phyloP scores from a whole-genome alignment of 2,329 filamentous ascomycete genomes.

The Hansfordia pulvinata region DNA sequence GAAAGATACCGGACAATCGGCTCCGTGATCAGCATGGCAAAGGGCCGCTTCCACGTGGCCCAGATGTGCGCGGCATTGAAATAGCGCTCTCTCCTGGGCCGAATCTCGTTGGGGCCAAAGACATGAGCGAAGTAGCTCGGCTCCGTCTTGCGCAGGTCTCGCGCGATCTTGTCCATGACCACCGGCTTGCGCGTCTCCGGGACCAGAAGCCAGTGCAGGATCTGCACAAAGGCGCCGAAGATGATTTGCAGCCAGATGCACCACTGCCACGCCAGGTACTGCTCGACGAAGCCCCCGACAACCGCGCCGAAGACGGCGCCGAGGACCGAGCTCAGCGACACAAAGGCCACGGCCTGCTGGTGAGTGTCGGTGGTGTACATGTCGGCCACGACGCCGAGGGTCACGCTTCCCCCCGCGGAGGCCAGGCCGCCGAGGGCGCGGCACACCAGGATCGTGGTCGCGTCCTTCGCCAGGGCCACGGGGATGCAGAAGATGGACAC shows the following conservation, averaged over 20 bases:
- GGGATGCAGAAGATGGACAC: conserved; percentile 66
- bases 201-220: conserved; percentile 50
- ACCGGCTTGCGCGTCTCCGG: conserved; percentile 65
- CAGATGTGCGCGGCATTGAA: no score
- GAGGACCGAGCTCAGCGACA: conserved; percentile 66
- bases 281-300: conserved; percentile 59
- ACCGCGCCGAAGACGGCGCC: conserved; percentile 63
- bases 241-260: conserved; percentile 74
- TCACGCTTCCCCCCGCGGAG: conserved; percentile 57
- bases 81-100: conserved; percentile 42
- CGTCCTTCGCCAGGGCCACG: conserved; percentile 57
- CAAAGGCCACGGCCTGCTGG: conserved; percentile 59
- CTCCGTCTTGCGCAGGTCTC: conserved; percentile 48
- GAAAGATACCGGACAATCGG: conserved; percentile 61
- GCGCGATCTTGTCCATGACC: conserved; percentile 65
- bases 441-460: conserved; percentile 52
- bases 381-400: conserved; percentile 59
- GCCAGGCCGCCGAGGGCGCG: conserved; percentile 54
- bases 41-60: conserved; percentile 49
- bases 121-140: conserved; percentile 44
- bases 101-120: conserved; percentile 58
- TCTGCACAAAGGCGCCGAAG: conserved; percentile 55
- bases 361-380: conserved; percentile 58
- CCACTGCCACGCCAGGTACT: conserved; percentile 56
- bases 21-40: conserved; percentile 61